Base-by-base conservation (phyloP, 1,284 basidiomycete species). In the Irpex sp. region DNA sequence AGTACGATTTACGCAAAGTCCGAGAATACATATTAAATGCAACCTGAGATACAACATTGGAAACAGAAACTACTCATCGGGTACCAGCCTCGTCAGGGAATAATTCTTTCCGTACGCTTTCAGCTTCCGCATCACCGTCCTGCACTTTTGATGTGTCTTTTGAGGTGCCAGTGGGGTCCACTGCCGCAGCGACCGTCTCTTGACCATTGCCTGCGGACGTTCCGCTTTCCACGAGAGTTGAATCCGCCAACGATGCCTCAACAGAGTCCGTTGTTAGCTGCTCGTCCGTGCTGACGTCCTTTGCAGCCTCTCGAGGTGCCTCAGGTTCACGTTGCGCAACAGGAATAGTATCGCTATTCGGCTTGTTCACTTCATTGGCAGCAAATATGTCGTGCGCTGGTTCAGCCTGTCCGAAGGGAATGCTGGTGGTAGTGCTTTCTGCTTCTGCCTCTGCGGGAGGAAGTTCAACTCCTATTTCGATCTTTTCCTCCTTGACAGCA, bases 311-410 rank as follows among this genome's bases (percentile, higher is more conserved):
- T 62, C 55, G 26, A 34, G 62, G 64, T 49, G 64, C 62, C 47
- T 62, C 64, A 15, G 62, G 61, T 66, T 71, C 64, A 64, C 68
- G 60, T 66, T 40, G 38, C 65, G 60, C 48, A 48, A 17, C 48
- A 9, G 40, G 40, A 44, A 44, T 9, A 34, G 17, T 44, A 11
- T 65, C 40, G 36, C 65, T 66, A 40, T 62, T 64, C 3, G 54
- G 57, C 5, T 66, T 75, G 26, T 69, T 75, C 6, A 70, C 74
- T 17, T 77, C 73, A 8, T 76, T 59, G 9, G 66, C 79, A 0
- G 77, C 87, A 70, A 92, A 92, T 61, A 91, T 78, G 69, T 92
- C 85, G 8, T 76, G 79, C 0, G 89, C 89, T 3, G 90, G 90
- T 68, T 90, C 88, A 0, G 87, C 76, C 67, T 84, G 81, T 36